Conservation (phyloP, 2,329 filamentous ascomycete genomes). For the Botrytis cinerea region DNA sequence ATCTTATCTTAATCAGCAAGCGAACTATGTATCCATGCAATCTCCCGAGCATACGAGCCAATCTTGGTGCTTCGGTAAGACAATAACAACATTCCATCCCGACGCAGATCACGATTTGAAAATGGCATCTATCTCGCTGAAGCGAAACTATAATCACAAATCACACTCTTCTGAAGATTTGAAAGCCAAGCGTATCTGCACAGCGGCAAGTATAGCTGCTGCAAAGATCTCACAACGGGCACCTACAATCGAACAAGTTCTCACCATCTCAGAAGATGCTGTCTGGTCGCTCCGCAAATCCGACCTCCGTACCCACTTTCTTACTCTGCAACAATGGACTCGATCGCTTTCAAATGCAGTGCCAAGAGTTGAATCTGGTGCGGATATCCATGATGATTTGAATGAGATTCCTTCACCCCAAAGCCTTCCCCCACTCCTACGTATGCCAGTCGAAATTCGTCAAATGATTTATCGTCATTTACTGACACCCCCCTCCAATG, state of each 20-base stretch:
- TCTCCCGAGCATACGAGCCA: neutral
- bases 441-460: conserved; percentile 35
- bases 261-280: conserved; percentile 33
- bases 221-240: conserved; percentile 9
- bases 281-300: conserved; percentile 35
- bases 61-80: conserved; percentile 14
- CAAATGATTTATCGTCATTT: conserved; percentile 33
- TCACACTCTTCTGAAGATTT: conserved; percentile 1
- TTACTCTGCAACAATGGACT: conserved; percentile 34
- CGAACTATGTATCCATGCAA: neutral
- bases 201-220: conserved; percentile 11
- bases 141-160: neutral
- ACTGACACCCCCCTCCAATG: conserved; percentile 25
- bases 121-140: conserved; percentile 3
- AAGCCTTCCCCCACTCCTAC: conserved; percentile 29
- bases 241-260: conserved; percentile 22
- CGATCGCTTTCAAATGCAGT: conserved; percentile 27
- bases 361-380: conserved; percentile 10
- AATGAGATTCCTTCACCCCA: neutral
- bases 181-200: conserved; percentile 6
- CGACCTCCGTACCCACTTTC: conserved; percentile 34
- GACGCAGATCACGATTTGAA: conserved; percentile 7
- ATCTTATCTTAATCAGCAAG: conserved; percentile 14
- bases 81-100: conserved; percentile 2
- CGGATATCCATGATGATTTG: conserved; percentile 17